Percentiles rank a stretch among this genome's conserved stretches.
Evolutionary conservation across 2,329 filamentous ascomycete species (phyloP).

Genomic region (Herpomyces periplanetae): DNA sequence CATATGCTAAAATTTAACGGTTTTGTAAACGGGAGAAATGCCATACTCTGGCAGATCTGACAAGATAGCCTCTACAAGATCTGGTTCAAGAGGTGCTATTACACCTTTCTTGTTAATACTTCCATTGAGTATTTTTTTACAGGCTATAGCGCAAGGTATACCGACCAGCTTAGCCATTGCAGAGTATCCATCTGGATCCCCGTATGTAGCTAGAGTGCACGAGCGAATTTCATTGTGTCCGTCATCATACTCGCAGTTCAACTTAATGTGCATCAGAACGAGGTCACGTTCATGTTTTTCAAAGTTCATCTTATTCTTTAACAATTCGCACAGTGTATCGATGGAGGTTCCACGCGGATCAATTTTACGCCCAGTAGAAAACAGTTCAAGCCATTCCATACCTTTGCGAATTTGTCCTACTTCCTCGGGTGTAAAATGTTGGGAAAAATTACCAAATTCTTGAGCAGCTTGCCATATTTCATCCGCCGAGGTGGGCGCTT

Average conservation of each 20-base stretch:
- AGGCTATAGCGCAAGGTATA: slow-evolving; percentile 27
- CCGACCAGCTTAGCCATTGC: slow-evolving; percentile 55
- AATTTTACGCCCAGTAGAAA: slow-evolving; percentile 24
- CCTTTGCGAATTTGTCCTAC: slow-evolving; percentile 25
- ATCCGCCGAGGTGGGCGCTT: slow-evolving; percentile 22
- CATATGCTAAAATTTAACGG: too few species aligned
- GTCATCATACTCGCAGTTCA: slow-evolving; percentile 45
- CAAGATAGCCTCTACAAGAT: slow-evolving; percentile 31
- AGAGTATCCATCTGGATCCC: slow-evolving; percentile 23
- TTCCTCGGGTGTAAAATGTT: slow-evolving; percentile 8
- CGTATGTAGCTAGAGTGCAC: slow-evolving; percentile 47
- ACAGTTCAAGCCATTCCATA: slow-evolving; percentile 25
- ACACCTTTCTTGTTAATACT: slow-evolving; percentile 30
- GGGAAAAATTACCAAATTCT: slow-evolving; percentile 11
- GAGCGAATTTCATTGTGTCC: slow-evolving; percentile 35
- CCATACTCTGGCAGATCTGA: too few species aligned
- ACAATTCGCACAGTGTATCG: slow-evolving; percentile 55
- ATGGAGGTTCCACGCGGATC: slow-evolving; percentile 36
- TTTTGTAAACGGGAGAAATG: too few species aligned
- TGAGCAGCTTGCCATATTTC: slow-evolving; percentile 24
- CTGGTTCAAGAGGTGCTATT: slow-evolving; percentile 30
- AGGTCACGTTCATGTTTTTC: slow-evolving; percentile 45
- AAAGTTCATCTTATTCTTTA: slow-evolving; percentile 74
- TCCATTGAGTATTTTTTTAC: slow-evolving; percentile 30
- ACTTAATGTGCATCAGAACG: slow-evolving; percentile 37